phyloP scores from a whole-genome alignment of 768 basidiomycete species.

The Zangia roseola region DNA sequence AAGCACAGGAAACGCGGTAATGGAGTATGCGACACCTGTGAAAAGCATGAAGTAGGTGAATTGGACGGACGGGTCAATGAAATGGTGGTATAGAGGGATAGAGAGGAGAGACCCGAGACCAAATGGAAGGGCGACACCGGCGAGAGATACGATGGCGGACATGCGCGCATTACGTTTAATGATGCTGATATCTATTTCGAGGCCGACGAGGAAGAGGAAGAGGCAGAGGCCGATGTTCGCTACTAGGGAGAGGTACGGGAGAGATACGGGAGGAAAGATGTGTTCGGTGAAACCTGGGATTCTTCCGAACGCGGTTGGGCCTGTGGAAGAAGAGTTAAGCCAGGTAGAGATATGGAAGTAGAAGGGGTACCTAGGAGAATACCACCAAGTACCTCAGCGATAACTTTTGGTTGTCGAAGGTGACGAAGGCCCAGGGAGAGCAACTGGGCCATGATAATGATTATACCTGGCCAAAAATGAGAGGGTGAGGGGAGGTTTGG shows the following conservation, averaged over 20 bases:
- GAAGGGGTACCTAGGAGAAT: slow-evolving; percentile 72
- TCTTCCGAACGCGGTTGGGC: slow-evolving; percentile 64
- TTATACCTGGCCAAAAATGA: slow-evolving; percentile 54
- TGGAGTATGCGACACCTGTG: slow-evolving; percentile 86
- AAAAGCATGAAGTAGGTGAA: slow-evolving; percentile 95
- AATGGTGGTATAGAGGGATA: slow-evolving; percentile 51
- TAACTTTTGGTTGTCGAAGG: slow-evolving; percentile 82
- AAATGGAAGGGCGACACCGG: slow-evolving; percentile 88
- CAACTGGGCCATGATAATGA: slow-evolving; percentile 75
- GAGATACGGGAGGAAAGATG: slow-evolving; percentile 74
- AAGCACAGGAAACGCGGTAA: slow-evolving; percentile 84
- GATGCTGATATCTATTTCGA: slow-evolving; percentile 81
- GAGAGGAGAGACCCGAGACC: slow-evolving; percentile 74
- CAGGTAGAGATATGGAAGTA: slow-evolving; percentile 32
- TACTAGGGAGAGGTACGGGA: slow-evolving; percentile 78
- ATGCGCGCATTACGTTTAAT: slow-evolving; percentile 75
- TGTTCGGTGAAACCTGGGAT: slow-evolving; percentile 87
- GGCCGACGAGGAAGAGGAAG: slow-evolving; percentile 90
- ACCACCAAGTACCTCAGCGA: slow-evolving; percentile 83
- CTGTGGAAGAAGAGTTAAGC: slow-evolving; percentile 5
- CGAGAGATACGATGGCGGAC: slow-evolving; percentile 68
- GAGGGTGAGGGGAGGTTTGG: not conserved
- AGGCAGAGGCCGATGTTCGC: slow-evolving; percentile 88
- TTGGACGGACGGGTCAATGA: slow-evolving; percentile 62
- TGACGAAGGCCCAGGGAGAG: slow-evolving; percentile 71